Conservation (phyloP, 495 filamentous ascomycete species). For the Talaromyces adpressus region DNA sequence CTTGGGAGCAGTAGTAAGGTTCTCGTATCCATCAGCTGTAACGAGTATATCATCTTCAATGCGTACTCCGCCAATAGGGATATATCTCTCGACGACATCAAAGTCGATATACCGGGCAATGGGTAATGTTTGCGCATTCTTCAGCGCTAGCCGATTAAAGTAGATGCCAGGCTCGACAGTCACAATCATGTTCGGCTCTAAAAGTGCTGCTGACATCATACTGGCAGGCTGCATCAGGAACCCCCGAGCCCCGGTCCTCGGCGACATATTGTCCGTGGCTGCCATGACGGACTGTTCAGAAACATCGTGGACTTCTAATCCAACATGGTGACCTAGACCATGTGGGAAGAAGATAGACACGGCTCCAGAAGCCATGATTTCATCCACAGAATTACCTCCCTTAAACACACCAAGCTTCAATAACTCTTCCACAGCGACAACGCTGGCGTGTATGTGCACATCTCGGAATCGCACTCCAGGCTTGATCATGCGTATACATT, state of each 20-base stretch:
- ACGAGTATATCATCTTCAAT: conserved; percentile 91
- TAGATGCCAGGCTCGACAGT: conserved; percentile 88
- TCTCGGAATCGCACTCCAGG: conserved; percentile 60
- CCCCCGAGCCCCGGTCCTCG: background rate
- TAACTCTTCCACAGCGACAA: conserved; percentile 64
- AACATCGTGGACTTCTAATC: conserved; percentile 86
- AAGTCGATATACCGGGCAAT: conserved; percentile 68
- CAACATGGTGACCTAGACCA: conserved; percentile 82
- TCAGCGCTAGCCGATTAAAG: conserved; percentile 84
- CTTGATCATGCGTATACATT: conserved; percentile 60
- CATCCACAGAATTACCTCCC: conserved; percentile 44
- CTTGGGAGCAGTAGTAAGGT: conserved; percentile 78
- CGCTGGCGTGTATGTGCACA: conserved; percentile 63
- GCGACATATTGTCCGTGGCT: conserved; percentile 16
- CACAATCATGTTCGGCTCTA: conserved; percentile 69
- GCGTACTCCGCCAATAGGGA: conserved; percentile 75
- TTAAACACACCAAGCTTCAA: conserved; percentile 58
- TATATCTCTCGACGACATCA: conserved; percentile 61
- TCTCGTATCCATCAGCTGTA: conserved; percentile 69
- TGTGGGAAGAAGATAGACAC: conserved; percentile 84
- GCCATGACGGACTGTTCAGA: conserved; percentile 43
- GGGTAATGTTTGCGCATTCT: conserved; percentile 60
- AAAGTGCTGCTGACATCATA: conserved; percentile 28
- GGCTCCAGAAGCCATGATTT: conserved; percentile 62
- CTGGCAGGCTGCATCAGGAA: conserved; percentile 19